Evolutionary conservation across 352 stramenopile genomes (phyloP).

Genomic region (Phytophthora idaei): DNA sequence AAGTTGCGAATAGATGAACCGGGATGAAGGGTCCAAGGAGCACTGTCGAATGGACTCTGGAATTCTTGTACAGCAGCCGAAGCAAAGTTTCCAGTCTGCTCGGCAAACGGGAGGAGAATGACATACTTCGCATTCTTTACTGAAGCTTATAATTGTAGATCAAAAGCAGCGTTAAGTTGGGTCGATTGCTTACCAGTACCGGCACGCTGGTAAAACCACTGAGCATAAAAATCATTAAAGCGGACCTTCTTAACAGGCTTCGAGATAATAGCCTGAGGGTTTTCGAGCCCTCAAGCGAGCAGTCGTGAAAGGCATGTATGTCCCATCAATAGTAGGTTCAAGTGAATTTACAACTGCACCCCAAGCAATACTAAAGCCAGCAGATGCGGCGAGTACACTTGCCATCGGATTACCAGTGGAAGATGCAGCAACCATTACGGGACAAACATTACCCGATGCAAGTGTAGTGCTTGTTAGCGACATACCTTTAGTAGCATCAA

Average conservation of each 20-base stretch:
- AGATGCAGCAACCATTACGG: neutral
- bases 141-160: neutral
- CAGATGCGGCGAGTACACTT: neutral
- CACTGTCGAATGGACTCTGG: neutral
- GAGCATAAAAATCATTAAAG: too few relatives aligned
- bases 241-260: too few relatives aligned
- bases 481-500: neutral
- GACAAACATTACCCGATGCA: neutral
- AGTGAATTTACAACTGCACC: neutral
- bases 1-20: neutral
- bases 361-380: neutral
- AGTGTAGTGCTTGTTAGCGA: neutral
- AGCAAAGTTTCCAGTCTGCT: neutral
- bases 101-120: neutral
- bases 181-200: too few relatives aligned
- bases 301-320: too few relatives aligned
- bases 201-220: too few relatives aligned
- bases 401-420: neutral
- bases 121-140: neutral
- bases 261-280: too few relatives aligned
- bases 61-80: neutral
- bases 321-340: too few relatives aligned
- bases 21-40: neutral
- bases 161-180: neutral
- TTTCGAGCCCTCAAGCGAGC: too few relatives aligned